phyloP scores from a whole-genome alignment of 2,329 filamentous ascomycete genomes.

The Fusarium pseudocircinatum region DNA sequence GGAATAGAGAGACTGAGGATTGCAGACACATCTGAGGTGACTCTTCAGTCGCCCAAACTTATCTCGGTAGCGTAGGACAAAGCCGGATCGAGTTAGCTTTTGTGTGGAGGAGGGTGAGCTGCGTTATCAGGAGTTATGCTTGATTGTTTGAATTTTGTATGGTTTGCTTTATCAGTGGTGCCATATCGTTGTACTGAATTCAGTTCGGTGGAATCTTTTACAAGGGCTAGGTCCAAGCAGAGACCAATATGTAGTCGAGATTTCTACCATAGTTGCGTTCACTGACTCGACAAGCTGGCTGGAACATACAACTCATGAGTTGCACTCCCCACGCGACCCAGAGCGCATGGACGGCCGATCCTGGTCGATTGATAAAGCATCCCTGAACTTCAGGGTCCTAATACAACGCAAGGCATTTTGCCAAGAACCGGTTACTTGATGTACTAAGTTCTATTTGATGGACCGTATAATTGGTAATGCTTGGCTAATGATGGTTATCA shows the following conservation, averaged over 20 bases:
- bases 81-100: neutral
- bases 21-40: neutral
- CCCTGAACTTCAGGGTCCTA: neutral
- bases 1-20: neutral
- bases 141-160: neutral
- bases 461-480: neutral
- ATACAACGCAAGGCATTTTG: neutral
- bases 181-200: neutral
- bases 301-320: too few relatives aligned
- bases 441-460: neutral
- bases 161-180: neutral
- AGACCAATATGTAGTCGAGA: neutral
- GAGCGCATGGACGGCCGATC: neutral
- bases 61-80: neutral
- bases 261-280: neutral
- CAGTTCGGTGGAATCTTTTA: neutral
- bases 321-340: neutral
- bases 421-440: neutral
- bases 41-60: neutral
- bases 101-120: neutral
- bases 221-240: too few relatives aligned
- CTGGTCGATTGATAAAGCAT: neutral
- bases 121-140: neutral
- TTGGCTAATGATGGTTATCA: neutral
- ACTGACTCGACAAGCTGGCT: neutral